phyloP scores from a whole-genome alignment of 257 asterid species.

The Verbena officinalis region DNA sequence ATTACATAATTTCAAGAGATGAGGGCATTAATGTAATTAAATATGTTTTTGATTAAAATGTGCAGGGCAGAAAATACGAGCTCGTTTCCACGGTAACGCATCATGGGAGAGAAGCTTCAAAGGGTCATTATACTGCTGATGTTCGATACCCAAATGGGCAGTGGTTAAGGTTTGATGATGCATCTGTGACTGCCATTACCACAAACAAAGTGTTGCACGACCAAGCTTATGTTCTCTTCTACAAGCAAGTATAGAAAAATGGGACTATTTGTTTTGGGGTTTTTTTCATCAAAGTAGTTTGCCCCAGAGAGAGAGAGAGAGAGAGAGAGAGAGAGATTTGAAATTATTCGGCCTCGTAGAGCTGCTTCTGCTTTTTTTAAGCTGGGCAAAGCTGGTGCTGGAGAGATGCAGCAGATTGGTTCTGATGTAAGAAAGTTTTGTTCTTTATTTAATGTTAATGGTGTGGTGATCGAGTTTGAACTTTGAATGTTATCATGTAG shows the following conservation, averaged over 20 bases:
- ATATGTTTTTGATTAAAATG: not conserved
- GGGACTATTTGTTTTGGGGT: not conserved
- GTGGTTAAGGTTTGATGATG: constrained; percentile 91
- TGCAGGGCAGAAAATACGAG: constrained; percentile 79
- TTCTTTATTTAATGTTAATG: constrained; percentile 21
- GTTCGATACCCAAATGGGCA: constrained; percentile 55
- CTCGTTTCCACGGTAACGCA: constrained; percentile 87
- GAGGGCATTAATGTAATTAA: no score
- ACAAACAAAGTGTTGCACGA: constrained; percentile 70
- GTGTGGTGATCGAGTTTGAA: constrained; percentile 23
- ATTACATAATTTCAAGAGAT: no score
- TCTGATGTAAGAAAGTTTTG: constrained; percentile 35
- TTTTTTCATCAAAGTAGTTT: not conserved
- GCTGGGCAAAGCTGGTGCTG: not conserved
- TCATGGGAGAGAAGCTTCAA: constrained; percentile 92
- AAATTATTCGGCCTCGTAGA: not conserved
- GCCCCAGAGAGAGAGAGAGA: no score
- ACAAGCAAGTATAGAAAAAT: constrained; percentile 56
- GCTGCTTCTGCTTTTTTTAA: not conserved
- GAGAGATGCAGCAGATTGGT: constrained; percentile 14
- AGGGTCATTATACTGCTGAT: constrained; percentile 92
- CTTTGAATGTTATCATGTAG: constrained; percentile 19
- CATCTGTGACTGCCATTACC: constrained; percentile 57
- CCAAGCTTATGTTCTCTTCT: constrained; percentile 86
- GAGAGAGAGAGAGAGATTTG: not conserved